Base-by-base conservation (phyloP, 805 yeast species). In the Wickerhamomyces rabaulensis region DNA sequence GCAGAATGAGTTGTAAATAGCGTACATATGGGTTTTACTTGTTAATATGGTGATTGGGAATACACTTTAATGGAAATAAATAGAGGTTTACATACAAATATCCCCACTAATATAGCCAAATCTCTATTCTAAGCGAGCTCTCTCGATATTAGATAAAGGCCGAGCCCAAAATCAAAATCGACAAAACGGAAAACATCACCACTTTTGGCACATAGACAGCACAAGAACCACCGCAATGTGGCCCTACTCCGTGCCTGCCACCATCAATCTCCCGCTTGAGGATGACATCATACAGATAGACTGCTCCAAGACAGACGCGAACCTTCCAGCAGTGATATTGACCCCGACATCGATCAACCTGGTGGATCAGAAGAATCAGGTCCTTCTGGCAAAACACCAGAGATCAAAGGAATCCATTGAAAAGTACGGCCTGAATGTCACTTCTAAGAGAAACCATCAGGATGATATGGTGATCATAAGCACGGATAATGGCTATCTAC, bases 401-500 rank as follows among this genome's bases (percentile, higher is more conserved):
- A 53, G 79, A 49, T 52, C 65, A 0, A 38, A 27, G 6, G 64
- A 65, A 21, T 67, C 74, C 2, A 40, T 73, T 1, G 58, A 62
- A 22, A 62, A 61, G 37, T 69, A 71, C 53, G 79, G 79, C 1
- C 3, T 38, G 2, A 74, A 74, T 46, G 39, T 50, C 6, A 43
- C 51, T 2, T 48, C 66, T 1, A 64, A 64, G 45, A 49, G 50
- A 21, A 61, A 62, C 15, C 46, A 56, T 6, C 64, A 67, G 43
- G 51, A 53, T 27, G 48, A 48, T 3, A 19, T 53, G 3, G 40
- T 71, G 10, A 65, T 66, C 27, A 55, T 73, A 10, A 61, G 65
- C 44, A 73, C 78, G 0, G 59, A 62, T 17, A 41, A 47, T 17
- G 60, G 64, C 41, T 71, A 61, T 49, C 47, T 74, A 10, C 54